Base-by-base conservation (phyloP, 179 eudicot species). In the Silene vulgaris region DNA sequence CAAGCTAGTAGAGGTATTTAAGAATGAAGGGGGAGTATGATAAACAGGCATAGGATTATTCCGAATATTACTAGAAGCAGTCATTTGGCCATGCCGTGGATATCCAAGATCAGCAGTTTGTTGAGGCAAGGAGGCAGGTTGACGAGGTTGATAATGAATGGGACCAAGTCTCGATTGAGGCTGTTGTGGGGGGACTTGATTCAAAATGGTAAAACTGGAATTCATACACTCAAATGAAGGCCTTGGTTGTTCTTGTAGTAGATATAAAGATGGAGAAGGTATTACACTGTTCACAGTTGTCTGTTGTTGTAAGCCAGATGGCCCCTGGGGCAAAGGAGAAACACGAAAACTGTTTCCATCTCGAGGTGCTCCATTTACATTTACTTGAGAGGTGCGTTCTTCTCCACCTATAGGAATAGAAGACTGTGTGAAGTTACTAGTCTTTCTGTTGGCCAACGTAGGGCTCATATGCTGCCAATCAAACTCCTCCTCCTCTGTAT, bases 381-480 rank as follows among this genome's bases (percentile, higher is more conserved):
- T 71, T 72, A 56, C 52, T 40, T 77, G 88, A 69, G 83, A 75
- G 63, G 61, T 77, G 65, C 56, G 76, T 45, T 75, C 82, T 78
- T 71, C 76, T 54, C 81, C 87, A 70, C 71, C 71, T 16, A 78
- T 40, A 79, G 83, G 78, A 69, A 74, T 35, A 72, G 90, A 80
- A 73, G 87, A 73, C 0, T 83, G 72, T 14, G 74, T 69, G 23
- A 65, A 56, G 65, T 84, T 89, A 77, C 76, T 76, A 64, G 62
- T 45, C 78, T 79, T 84, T n/a, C 76, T 74, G 73, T 86, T 90
- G 64, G 69, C 85, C 79, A 86, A 76, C 28, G 86, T 81, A 37
- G 97, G 92, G 77, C 86, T 84, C 94, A 94, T 88, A 81, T 89
- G 89, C 65, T 90, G 90, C 99, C 99, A 95, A 74, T 95, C 89